A percentile compares a stretch with the other conserved stretches of the same genome.
Conservation (phyloP, 1,284 basidiomycete species). For the Marasmius fiardii region DNA sequence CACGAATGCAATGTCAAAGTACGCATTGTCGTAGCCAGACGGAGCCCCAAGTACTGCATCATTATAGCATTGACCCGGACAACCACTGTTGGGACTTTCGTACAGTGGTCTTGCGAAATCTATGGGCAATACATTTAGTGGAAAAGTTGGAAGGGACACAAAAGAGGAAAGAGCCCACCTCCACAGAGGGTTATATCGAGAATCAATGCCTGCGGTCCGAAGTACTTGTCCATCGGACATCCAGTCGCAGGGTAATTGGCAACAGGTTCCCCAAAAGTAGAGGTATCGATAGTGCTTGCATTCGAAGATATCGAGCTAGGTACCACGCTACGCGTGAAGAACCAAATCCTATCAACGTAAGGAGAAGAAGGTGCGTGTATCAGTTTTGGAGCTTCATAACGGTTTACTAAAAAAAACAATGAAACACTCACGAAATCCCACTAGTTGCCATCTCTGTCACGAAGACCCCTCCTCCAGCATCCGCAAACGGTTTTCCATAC, state of each 20-base stretch:
- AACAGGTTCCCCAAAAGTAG: slow-evolving; percentile 61
- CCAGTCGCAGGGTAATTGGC: slow-evolving; percentile 62
- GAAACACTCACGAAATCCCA: slow-evolving; percentile 59
- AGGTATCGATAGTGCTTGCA: slow-evolving; percentile 56
- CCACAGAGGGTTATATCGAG: slow-evolving; percentile 79
- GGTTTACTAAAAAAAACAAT: too few relatives aligned
- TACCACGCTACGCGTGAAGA: slow-evolving; percentile 62
- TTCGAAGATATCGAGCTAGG: slow-evolving; percentile 54
- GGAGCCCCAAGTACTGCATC: slow-evolving; percentile 71
- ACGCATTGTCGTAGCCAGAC: slow-evolving; percentile 65
- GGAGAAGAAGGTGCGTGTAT: too few relatives aligned
- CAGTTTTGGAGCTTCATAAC: too few relatives aligned
- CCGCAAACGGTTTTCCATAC: slow-evolving; percentile 65
- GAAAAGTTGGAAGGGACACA: not conserved
- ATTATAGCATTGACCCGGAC: slow-evolving; percentile 22
- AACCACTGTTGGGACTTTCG: not conserved
- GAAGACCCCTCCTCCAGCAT: slow-evolving; percentile 65
- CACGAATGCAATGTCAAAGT: slow-evolving; percentile 71
- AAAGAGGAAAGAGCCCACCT: slow-evolving; percentile 30
- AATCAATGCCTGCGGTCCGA: slow-evolving; percentile 63
- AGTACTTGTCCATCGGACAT: slow-evolving; percentile 60
- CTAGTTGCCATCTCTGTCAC: slow-evolving; percentile 67
- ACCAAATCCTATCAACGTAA: slow-evolving; percentile 59
- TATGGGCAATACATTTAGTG: not conserved
- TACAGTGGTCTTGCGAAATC: not conserved